These are phyloP conservation scores for Platanthera zijinensis DNA, from an alignment of 106 monocot species.

Conservation along the genomic window DNA sequence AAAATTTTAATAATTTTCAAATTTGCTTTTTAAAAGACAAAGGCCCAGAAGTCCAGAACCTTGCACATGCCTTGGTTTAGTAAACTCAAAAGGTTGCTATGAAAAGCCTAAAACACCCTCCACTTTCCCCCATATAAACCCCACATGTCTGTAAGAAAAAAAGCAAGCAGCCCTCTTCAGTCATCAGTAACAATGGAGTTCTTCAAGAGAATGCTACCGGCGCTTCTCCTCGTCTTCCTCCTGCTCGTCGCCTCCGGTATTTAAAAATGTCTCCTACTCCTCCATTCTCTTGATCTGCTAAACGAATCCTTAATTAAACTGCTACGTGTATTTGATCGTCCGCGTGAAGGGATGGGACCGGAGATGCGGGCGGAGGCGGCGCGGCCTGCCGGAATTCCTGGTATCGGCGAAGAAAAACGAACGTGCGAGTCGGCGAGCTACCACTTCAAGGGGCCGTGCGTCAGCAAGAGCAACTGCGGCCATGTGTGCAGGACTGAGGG, in stretches of 20 bases:
- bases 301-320: background rate
- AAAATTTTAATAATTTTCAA: too few relatives aligned
- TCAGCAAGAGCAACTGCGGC: constrained; percentile 19
- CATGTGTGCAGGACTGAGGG: constrained; percentile 21
- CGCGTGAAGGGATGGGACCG: background rate
- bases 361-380: background rate
- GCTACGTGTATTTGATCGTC: background rate
- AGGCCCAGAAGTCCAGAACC: too few relatives aligned
- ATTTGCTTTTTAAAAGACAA: too few relatives aligned
- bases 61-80: too few relatives aligned
- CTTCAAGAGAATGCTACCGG: background rate
- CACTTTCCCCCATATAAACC: too few relatives aligned
- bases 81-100: too few relatives aligned
- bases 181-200: background rate
- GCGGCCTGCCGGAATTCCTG: too few relatives aligned
- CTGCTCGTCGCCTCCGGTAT: constrained; percentile 3
- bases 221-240: constrained; percentile 6
- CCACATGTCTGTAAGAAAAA: too few relatives aligned
- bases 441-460: constrained; percentile 19
- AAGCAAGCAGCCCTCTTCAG: too few relatives aligned
- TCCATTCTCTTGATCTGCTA: background rate
- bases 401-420: background rate
- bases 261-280: too few relatives aligned
- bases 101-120: too few relatives aligned
- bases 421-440: constrained; percentile 18